A percentile compares a stretch with the other conserved stretches of the same genome.
Evolutionary conservation across 306 rosid genomes (phyloP).

Genomic region (Citrullus amarus): DNA sequence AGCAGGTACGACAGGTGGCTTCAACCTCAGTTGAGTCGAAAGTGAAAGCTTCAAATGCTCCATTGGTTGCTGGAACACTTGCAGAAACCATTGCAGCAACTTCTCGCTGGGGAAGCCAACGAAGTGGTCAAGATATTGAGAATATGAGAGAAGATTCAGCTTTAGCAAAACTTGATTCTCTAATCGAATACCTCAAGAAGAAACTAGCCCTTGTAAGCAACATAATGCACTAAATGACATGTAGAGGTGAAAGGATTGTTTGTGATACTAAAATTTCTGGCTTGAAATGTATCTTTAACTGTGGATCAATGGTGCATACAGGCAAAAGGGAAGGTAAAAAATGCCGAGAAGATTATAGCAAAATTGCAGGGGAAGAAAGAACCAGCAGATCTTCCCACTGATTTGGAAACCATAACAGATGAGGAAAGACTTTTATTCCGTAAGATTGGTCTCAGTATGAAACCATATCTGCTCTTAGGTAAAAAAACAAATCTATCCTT

Average conservation of each 20-base stretch:
- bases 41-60: conserved; percentile 30
- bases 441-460: conserved; percentile 87
- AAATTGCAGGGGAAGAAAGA: conserved; percentile 52
- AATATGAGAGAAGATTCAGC: conserved; percentile 60
- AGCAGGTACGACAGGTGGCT: conserved; percentile 49
- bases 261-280: not conserved
- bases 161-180: conserved; percentile 35
- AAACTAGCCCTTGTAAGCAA: conserved; percentile 58
- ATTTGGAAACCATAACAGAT: conserved; percentile 72
- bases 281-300: conserved; percentile 22
- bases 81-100: conserved; percentile 85
- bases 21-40: conserved; percentile 23
- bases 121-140: conserved; percentile 39
- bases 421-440: conserved; percentile 77
- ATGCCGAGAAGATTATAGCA: conserved; percentile 65
- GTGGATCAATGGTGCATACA: conserved; percentile 17
- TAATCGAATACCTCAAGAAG: conserved; percentile 45
- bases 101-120: conserved; percentile 66
- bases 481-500: conserved; percentile 19
- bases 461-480: conserved; percentile 76
- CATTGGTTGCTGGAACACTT: conserved; percentile 76
- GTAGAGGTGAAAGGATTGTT: not conserved
- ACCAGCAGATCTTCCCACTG: conserved; percentile 70
- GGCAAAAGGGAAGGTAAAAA: conserved; percentile 64
- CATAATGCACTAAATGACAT: conserved; percentile 12